phyloP scores from a whole-genome alignment of 106 monocot species.

The Allium sativum region DNA sequence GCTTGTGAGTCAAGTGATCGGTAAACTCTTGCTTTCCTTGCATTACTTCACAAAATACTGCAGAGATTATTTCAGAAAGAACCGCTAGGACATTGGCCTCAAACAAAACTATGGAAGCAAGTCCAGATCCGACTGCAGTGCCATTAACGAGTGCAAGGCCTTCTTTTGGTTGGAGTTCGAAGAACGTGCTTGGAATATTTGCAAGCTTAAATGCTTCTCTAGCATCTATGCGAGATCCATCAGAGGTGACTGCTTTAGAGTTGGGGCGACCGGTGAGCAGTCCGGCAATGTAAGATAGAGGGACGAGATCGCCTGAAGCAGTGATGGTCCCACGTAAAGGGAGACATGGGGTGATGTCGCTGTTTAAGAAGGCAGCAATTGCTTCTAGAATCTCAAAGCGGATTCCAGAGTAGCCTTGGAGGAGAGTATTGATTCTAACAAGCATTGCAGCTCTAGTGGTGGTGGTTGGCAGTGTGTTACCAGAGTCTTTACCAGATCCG shows the following conservation, averaged over 20 bases:
- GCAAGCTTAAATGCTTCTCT: conserved; percentile 58
- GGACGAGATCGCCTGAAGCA: conserved; percentile 92
- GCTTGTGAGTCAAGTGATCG: conserved; percentile 87
- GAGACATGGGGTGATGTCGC: conserved; percentile 60
- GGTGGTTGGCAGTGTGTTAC: conserved; percentile 29
- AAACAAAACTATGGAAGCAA: conserved; percentile 73
- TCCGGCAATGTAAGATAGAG: conserved; percentile 91
- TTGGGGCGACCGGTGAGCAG: conserved; percentile 78
- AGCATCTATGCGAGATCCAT: conserved; percentile 37
- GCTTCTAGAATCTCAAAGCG: conserved; percentile 91
- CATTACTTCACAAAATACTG: conserved; percentile 86
- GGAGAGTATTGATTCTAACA: conserved; percentile 83
- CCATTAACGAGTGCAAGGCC: conserved; percentile 93
- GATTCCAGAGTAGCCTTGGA: conserved; percentile 98
- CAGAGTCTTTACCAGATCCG: no score
- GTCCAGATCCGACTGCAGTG: conserved; percentile 87
- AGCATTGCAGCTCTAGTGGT: conserved; percentile 64
- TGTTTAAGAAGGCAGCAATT: conserved; percentile 63
- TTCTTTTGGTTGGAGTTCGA: conserved; percentile 91
- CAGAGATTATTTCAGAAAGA: conserved; percentile 63
- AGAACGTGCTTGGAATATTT: conserved; percentile 64
- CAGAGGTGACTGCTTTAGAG: conserved; percentile 35
- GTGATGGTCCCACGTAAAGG: conserved; percentile 88
- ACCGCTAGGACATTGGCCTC: conserved; percentile 66
- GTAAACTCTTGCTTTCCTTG: conserved; percentile 92